Evolutionary conservation across 352 stramenopile species (phyloP), one percentile per base, ranked within the genome.

Genomic region (Globisporangium iwayamae): DNA sequence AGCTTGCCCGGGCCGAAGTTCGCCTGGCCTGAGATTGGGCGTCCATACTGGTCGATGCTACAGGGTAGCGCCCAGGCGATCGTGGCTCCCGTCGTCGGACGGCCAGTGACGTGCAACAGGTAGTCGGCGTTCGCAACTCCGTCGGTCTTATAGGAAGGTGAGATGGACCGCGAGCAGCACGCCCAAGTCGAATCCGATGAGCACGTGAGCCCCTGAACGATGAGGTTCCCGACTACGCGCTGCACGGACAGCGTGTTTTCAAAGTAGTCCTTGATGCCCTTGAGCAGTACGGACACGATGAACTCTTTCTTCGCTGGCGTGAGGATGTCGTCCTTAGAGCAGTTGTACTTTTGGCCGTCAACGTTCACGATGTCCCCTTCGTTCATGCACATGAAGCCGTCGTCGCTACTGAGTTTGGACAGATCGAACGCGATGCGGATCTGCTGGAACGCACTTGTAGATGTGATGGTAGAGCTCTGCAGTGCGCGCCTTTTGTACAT

Each of bases 1-100:
- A 90, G 58, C 0, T 75, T 65, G 9, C 69, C 73, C 16, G 86
- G 86, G 1, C 83, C 83, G 53, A 95, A 95, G 66, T 95, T 95
- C 11, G 85, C 81, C 54, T 95, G 85, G 1, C 85, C 86, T 6
- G 85, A 91, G 69, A 95, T 86, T 9, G 86, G 86, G 0, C 86
- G 71, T 0, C 81, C 84, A 62, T 78, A 91, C 56, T 92, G 84
- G 43, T 95, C 87, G 28, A 89, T 73, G 61, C 92, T 92, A 56
- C 87, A 95, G 0, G 84, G 83, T 10, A 93, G 56, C 2, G 87
- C 87, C 84, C 85, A 95, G 4, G 87, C 87, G 45, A 95, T 83
- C 6, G 83, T 85, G 6, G 75, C 65, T 0, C 87, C 87, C 1
- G 81, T 83, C 0, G 83, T 94, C 3, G 85, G 85, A 6, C 85